Base-by-base conservation (phyloP, 2,329 filamentous ascomycete species). In the Stemphylium lycopersici region DNA sequence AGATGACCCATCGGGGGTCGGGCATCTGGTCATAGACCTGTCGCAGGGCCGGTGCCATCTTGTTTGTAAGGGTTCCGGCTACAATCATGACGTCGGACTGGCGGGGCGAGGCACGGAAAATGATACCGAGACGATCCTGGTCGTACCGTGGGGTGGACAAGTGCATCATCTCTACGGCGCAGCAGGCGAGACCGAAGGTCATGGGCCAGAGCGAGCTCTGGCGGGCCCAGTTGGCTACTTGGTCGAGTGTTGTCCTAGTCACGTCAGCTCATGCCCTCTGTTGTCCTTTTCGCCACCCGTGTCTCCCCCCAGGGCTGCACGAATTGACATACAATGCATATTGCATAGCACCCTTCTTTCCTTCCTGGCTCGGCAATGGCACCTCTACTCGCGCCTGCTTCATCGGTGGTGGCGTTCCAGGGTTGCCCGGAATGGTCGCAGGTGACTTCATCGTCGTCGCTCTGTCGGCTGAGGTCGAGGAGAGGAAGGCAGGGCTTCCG, bases 21-120 rank as follows among this genome's bases (percentile, higher is more conserved):
- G 91, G 91, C 91, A 96, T 96, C 81, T 96, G 92, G 77, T 96
- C 92, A 80, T 96, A 96, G 58, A 96, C 89, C 79, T 95, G 90
- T 76, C 92, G 84, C 71, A 96, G 80, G 31, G 92, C 92, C 2
- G 92, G 91, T 1, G 91, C 91, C 92, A 96, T 96, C 82, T 96
- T 96, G 83, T 96, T 96, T 66, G 91, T 96, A 58, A 96, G 84
- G 26, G 92, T 96, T 55, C 92, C 92, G 22, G 92, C 91, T 26
- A 96, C 92, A 69, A 96, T 95, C 91, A 96, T 96, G 63, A 96
- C 89, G 76, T 96, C 92, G 53, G 91, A 91, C 78, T 96, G 91
- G 61, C 91, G 89, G 4, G 91, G 91, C 8, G 90, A 93, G 55
- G 91, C 91, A 69, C 91, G 88, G 84, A 96, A 96, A 76, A 96